phyloP scores from a whole-genome alignment of 2,329 filamentous ascomycete species.

The Pseudogymnoascus sp. region DNA sequence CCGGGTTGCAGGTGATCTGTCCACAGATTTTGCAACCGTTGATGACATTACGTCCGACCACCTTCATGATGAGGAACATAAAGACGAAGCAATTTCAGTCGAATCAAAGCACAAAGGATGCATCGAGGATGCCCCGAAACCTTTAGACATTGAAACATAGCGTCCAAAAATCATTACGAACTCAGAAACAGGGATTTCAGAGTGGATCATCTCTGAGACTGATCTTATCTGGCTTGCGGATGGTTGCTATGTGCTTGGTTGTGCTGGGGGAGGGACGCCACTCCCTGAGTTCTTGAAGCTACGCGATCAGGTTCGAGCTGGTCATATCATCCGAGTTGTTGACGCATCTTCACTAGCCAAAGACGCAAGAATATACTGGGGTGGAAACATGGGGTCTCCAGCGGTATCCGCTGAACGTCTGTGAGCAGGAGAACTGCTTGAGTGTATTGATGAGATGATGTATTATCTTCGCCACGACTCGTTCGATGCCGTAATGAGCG shows the following conservation, averaged over 20 bases:
- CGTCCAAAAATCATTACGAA: conserved; percentile 32
- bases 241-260: conserved; percentile 41
- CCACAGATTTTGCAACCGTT: conserved; percentile 15
- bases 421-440: conserved; percentile 33
- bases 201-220: conserved; percentile 37
- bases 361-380: conserved; percentile 36
- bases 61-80: conserved; percentile 16
- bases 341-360: conserved; percentile 36
- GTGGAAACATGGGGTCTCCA: conserved; percentile 37
- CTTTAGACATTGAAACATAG: conserved; percentile 31
- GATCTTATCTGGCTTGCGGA: conserved; percentile 38
- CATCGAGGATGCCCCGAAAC: conserved; percentile 13
- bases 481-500: conserved; percentile 25
- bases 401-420: conserved; percentile 37
- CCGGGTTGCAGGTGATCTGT: conserved; percentile 31
- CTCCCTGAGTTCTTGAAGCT: conserved; percentile 37
- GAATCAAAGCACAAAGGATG: conserved; percentile 13
- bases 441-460: conserved; percentile 33
- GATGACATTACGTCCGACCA: conserved; percentile 22
- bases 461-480: conserved; percentile 25
- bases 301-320: conserved; percentile 32
- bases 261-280: conserved; percentile 40
- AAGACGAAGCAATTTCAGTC: conserved; percentile 17
- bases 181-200: conserved; percentile 18
- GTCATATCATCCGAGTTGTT: conserved; percentile 34